Evolutionary conservation across 257 asterid genomes (phyloP).

Genomic region (Forsythia viridissima): DNA sequence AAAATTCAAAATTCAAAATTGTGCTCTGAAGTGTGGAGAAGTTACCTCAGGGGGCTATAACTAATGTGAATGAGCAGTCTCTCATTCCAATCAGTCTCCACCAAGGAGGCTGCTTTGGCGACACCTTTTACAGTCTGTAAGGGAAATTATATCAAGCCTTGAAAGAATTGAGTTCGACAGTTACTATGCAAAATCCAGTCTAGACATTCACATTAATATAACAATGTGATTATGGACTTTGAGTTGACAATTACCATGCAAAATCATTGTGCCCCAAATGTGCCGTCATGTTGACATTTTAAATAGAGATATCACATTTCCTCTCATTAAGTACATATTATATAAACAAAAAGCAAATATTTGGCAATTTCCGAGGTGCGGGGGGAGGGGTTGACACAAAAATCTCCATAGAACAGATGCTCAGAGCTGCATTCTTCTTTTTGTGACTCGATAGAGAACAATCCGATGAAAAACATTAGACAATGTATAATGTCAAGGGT

Average conservation of each 20-base stretch:
- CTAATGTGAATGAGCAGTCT: slow-evolving; percentile 82
- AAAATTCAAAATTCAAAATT: not conserved
- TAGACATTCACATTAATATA: not conserved
- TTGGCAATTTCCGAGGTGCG: not conserved
- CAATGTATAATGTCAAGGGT: slow-evolving; percentile 17
- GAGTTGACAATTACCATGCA: slow-evolving; percentile 3
- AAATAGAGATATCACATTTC: not conserved
- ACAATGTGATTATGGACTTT: slow-evolving; percentile 7
- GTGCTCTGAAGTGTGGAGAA: slow-evolving; percentile 14
- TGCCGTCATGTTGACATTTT: slow-evolving; percentile 12
- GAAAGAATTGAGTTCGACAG: not conserved
- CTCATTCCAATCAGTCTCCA: slow-evolving; percentile 60
- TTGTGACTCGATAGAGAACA: not conserved
- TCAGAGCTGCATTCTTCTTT: not conserved
- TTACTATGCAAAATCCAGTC: not conserved
- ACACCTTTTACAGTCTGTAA: slow-evolving; percentile 84
- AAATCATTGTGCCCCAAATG: slow-evolving; percentile 11
- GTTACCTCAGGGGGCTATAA: slow-evolving; percentile 90
- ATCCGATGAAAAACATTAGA: slow-evolving; percentile 1
- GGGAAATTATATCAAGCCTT: slow-evolving; percentile 14
- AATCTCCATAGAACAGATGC: not conserved
- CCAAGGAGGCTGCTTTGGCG: slow-evolving; percentile 63
- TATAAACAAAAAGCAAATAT: not conserved
- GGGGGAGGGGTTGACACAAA: not conserved
- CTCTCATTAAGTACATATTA: not conserved